Evolutionary conservation across 257 asterid genomes (phyloP), one percentile per base, ranked within the genome.

Genomic region (Scutellaria barbata): DNA sequence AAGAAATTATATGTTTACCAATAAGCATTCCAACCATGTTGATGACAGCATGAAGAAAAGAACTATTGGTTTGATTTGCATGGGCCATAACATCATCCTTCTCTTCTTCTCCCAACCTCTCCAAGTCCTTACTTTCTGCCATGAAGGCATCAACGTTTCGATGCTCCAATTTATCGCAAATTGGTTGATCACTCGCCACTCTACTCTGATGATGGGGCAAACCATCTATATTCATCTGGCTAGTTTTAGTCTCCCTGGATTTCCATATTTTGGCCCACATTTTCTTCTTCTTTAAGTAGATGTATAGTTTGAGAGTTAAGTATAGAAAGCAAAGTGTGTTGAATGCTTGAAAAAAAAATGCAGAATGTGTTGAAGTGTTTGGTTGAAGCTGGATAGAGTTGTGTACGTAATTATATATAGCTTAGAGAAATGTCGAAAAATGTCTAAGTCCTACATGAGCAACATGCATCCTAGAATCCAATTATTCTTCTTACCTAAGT

Each of bases 1-100:
- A 22, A 22, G 25, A 22, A 22, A 22, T 22, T 22, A 33, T 10
- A 5, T 18, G 4, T 6, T 40, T 75, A 88, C 95, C 92, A 76
- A 88, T 81, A 52, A 90, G 90, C 95, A 90, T 90, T 61, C 96
- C 95, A 67, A 81, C 66, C 96, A 88, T 88, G 80, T 90, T 88
- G 81, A 79, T 69, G 77, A 88, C 95, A 10, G 92, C 82, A 79
- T 90, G 89, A 66, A 85, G 78, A 69, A 88, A 88, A 73, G 92
- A 77, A 61, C 76, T 61, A n/a, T 55, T 79, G 54, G 58, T 66
- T 69, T 50, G 59, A 60, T 39, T 57, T 11, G 57, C n/a, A 20
- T 59, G 72, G 8, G 62, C 54, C 50, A 54, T 22, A 14, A 63
- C 22, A 51, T 37, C 78, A 57, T 37, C 78, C 16, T 78, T 72